phyloP scores from a whole-genome alignment of 2,329 filamentous ascomycete species.

The Orbilia brochopaga region DNA sequence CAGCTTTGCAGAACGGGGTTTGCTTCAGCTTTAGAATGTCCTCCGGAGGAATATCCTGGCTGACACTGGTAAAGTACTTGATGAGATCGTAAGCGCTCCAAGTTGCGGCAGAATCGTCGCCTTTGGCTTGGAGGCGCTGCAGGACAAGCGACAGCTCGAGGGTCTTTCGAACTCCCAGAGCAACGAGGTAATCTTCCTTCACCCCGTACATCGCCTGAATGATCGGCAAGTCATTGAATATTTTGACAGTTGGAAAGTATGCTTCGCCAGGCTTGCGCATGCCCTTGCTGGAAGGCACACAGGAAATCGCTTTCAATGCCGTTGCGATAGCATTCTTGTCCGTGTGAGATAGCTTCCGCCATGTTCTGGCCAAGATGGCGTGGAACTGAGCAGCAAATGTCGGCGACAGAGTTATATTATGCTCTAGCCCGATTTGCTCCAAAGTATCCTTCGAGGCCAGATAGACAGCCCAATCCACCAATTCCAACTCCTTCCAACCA shows the following conservation, averaged over 20 bases:
- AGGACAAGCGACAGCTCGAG: constrained; percentile 95
- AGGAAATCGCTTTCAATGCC: constrained; percentile 70
- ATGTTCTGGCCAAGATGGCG: constrained; percentile 81
- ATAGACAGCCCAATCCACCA: constrained; percentile 84
- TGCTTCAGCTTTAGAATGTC: constrained; percentile 80
- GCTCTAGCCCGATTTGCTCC: constrained; percentile 65
- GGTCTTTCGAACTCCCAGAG: constrained; percentile 90
- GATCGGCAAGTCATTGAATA: constrained; percentile 91
- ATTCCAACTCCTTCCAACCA: constrained; percentile 83
- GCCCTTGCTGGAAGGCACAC: constrained; percentile 88
- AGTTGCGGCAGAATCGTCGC: constrained; percentile 61
- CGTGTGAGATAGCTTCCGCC: constrained; percentile 75
- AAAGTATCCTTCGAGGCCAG: constrained; percentile 69
- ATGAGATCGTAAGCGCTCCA: constrained; percentile 96
- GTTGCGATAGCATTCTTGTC: constrained; percentile 71
- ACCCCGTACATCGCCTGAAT: constrained; percentile 76
- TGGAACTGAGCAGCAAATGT: constrained; percentile 79
- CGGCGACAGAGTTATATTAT: constrained; percentile 73
- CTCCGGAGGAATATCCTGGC: constrained; percentile 80
- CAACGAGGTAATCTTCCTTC: constrained; percentile 85
- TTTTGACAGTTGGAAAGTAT: constrained; percentile 89
- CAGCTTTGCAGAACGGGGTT: constrained; percentile 81
- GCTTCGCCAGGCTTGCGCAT: constrained; percentile 85
- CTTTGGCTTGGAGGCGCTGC: constrained; percentile 72
- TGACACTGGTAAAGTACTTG: constrained; percentile 89